Evolutionary conservation across 2,329 filamentous ascomycete genomes (phyloP).

Genomic region (Capronia epimyces): DNA sequence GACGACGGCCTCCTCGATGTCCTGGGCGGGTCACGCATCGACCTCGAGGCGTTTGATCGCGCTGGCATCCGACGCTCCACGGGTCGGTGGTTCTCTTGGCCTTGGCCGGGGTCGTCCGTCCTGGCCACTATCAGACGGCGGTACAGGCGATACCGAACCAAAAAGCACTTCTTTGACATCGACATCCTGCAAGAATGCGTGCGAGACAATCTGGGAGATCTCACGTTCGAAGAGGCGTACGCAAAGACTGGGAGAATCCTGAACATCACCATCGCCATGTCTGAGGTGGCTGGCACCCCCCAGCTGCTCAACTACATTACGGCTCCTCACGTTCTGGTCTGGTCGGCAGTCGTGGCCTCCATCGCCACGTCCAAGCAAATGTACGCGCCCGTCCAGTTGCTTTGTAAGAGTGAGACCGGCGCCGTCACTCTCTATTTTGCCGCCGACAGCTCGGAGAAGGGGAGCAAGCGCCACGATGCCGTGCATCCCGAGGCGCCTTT

Average conservation of each 20-base stretch:
- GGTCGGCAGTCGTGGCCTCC: conserved; percentile 85
- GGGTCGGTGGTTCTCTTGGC: conserved; percentile 5
- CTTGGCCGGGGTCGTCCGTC: conserved; percentile 58
- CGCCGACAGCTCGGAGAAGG: conserved; percentile 36
- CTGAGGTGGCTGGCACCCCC: conserved; percentile 74
- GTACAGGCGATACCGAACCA: conserved; percentile 71
- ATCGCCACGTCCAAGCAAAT: conserved; percentile 73
- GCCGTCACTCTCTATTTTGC: conserved; percentile 45
- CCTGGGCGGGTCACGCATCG: conserved; percentile 63
- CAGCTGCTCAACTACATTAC: conserved; percentile 88
- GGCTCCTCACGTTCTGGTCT: conserved; percentile 88
- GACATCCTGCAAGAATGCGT: conserved; percentile 74
- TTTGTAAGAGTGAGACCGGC: conserved; percentile 74
- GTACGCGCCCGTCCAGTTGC: conserved; percentile 70
- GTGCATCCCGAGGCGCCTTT: conserved; percentile 92
- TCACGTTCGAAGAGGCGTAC: conserved; percentile 94
- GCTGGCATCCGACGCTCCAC: conserved; percentile 40
- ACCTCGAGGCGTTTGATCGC: conserved; percentile 72
- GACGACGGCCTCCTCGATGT: conserved; percentile 71
- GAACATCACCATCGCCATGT: conserved; percentile 89
- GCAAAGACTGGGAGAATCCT: conserved; percentile 87
- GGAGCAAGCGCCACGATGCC: conserved; percentile 63
- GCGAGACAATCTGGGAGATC: conserved; percentile 71
- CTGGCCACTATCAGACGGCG: conserved; percentile 58
- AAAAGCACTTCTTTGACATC: conserved; percentile 71